phyloP scores from a whole-genome alignment of 441 rosid species.

The Jatropha podagrica region DNA sequence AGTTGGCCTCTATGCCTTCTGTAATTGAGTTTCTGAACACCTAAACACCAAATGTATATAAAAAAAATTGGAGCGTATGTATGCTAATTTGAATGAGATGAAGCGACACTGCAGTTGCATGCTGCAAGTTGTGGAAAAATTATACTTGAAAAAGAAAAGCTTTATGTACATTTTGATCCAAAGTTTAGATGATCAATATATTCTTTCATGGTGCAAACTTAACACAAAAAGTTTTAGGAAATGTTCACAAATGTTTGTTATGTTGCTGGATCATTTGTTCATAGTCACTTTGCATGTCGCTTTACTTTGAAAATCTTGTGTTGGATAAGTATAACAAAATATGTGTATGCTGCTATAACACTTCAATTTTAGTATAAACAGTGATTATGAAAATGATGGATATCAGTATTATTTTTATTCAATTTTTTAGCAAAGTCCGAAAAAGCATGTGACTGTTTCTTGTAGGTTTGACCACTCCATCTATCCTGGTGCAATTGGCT shows the following conservation, averaged over 20 bases:
- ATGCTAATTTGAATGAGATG: not conserved
- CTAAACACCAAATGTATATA: not conserved
- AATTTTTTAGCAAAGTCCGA: not conserved
- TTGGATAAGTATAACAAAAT: not conserved
- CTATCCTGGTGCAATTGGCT: not conserved
- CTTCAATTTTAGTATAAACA: not conserved
- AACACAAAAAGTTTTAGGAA: not conserved
- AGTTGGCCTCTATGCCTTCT: slow-evolving; percentile 3
- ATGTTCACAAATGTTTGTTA: not conserved
- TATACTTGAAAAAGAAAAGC: not conserved
- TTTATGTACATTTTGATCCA: not conserved
- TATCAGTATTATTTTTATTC: not conserved
- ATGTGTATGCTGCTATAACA: not conserved
- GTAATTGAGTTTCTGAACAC: not conserved
- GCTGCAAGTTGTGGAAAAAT: not conserved
- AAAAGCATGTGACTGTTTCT: not conserved
- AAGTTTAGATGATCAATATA: not conserved
- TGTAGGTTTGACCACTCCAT: not conserved
- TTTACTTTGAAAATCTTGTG: not conserved
- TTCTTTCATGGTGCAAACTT: not conserved
- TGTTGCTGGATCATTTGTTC: not conserved
- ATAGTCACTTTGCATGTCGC: not conserved
- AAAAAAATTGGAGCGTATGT: not conserved
- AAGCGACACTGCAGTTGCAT: not conserved
- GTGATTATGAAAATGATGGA: not conserved